A percentile compares a stretch with the other conserved stretches of the same genome.
Evolutionary conservation across 306 rosid species (phyloP).

Genomic region (Albizia julibrissin): DNA sequence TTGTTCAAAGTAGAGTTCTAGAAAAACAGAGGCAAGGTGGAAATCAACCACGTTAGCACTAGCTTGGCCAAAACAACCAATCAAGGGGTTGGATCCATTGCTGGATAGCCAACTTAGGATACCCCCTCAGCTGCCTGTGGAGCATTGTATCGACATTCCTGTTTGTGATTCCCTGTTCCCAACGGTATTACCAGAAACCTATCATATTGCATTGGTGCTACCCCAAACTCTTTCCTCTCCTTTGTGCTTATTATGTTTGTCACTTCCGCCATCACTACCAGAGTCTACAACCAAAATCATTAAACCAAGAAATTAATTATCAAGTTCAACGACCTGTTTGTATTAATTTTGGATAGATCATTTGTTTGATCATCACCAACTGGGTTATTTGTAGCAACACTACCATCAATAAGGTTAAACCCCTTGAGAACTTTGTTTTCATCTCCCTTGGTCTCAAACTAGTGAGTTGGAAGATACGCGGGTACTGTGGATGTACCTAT

Average conservation of each 20-base stretch:
- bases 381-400: slow-evolving; percentile 74
- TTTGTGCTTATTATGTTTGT: slow-evolving; percentile 26
- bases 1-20: slow-evolving; percentile 45
- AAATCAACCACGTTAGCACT: slow-evolving; percentile 60
- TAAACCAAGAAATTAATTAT: not conserved
- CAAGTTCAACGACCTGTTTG: too few relatives aligned
- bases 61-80: slow-evolving; percentile 46
- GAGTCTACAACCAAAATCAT: slow-evolving; percentile 35
- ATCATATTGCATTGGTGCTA: slow-evolving; percentile 36
- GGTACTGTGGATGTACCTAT: too few relatives aligned
- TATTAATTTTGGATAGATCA: too few relatives aligned
- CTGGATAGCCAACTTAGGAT: slow-evolving; percentile 48
- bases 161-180: slow-evolving; percentile 61
- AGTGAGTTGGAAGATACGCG: slow-evolving; percentile 68
- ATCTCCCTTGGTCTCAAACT: slow-evolving; percentile 41
- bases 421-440: slow-evolving; percentile 28
- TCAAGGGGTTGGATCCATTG: slow-evolving; percentile 48
- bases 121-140: slow-evolving; percentile 58
- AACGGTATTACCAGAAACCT: slow-evolving; percentile 55
- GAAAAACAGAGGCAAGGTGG: slow-evolving; percentile 46
- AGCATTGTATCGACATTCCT: slow-evolving; percentile 45
- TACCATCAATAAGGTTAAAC: slow-evolving; percentile 63
- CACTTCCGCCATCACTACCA: slow-evolving; percentile 57
- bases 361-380: not conserved
- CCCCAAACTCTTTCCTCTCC: slow-evolving; percentile 27